Evolutionary conservation across 1,284 basidiomycete species (phyloP).

Genomic region (Testicularia cyperi): DNA sequence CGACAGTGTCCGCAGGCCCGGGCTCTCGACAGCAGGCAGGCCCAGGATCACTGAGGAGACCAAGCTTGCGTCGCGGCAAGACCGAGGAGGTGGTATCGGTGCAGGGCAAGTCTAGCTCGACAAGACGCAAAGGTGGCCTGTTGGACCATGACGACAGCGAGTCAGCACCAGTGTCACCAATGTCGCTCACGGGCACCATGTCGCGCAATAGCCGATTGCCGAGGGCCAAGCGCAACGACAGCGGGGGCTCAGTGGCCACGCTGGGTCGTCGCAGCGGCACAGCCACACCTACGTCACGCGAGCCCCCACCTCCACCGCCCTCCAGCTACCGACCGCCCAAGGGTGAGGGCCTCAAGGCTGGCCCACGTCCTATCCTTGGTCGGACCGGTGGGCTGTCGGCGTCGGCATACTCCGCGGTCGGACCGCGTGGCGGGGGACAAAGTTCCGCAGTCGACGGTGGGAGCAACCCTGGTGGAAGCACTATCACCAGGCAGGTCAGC

Average conservation of each 20-base stretch:
- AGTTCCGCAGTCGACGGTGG: too few species aligned
- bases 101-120: conserved; percentile 24
- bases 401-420: conserved; percentile 11
- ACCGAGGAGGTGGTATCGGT: conserved; percentile 50
- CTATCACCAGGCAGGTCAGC: conserved; percentile 6
- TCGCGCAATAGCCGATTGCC: conserved; percentile 26
- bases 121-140: conserved; percentile 10
- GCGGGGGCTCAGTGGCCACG: conserved; percentile 13
- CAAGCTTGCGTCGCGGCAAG: conserved; percentile 72
- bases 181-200: neutral
- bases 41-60: too few species aligned
- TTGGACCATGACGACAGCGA: conserved; percentile 6
- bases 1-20: too few species aligned
- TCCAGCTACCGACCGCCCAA: conserved; percentile 31
- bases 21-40: too few species aligned
- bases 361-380: conserved; percentile 36
- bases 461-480: neutral
- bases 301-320: conserved; percentile 16
- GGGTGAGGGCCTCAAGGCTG: conserved; percentile 33
- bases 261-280: conserved; percentile 21
- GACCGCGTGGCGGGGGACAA: too few species aligned
- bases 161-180: conserved; percentile 10
- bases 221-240: conserved; percentile 27
- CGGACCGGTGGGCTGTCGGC: conserved; percentile 28
- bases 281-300: conserved; percentile 13